Evolutionary conservation across 140 eudicot species (phyloP), one percentile per base, ranked within the genome.

Genomic region (Ambrosia hybrid): DNA sequence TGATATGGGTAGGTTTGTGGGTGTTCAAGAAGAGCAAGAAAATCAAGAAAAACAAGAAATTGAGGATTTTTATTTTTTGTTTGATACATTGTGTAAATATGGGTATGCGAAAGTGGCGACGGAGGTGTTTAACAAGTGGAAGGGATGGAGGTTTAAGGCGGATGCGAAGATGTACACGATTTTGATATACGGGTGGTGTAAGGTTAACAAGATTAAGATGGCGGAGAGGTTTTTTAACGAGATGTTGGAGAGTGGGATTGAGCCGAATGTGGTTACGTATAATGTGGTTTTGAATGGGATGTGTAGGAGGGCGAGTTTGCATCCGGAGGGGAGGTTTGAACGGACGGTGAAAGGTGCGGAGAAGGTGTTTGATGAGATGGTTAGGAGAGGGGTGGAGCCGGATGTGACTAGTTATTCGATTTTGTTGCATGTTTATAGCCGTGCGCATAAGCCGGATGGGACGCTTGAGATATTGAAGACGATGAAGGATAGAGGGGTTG

Each of bases 391-490:
- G n/a, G 49, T 93, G 7, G 30, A 93, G 26, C 96, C 96, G 0
- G 98, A 90, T 77, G 98, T 90, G 2, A 88, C 91, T 0, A 93
- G 95, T 67, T 92, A 89, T 79, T 92, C 98, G 0, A 85, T 89
- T 56, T 70, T 92, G 64, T 86, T 92, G 65, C 98, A 92, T 78
- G 98, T 93, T 53, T 93, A 88, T 84, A 90, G 97, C 48, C 82
- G 98, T 15, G 98, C 96, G 0, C 97, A 87, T 77, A 93, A 89
- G 78, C 93, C 98, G 6, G 90, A 77, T 79, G 71, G 83, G 51
- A 77, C 84, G 0, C 75, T 94, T 1, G 89, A 88, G 39, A 86
- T 83, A 66, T 76, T 94, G 55, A 80, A 58, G 76, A 57, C 74
- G 48, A 94, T 94, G 99, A 90, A 83, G 78, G 88, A 67, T 3